Percentiles rank a stretch among this genome's conserved stretches.
Conservation (phyloP, 2,329 filamentous ascomycete genomes). For the Metarhizium robertsii region DNA sequence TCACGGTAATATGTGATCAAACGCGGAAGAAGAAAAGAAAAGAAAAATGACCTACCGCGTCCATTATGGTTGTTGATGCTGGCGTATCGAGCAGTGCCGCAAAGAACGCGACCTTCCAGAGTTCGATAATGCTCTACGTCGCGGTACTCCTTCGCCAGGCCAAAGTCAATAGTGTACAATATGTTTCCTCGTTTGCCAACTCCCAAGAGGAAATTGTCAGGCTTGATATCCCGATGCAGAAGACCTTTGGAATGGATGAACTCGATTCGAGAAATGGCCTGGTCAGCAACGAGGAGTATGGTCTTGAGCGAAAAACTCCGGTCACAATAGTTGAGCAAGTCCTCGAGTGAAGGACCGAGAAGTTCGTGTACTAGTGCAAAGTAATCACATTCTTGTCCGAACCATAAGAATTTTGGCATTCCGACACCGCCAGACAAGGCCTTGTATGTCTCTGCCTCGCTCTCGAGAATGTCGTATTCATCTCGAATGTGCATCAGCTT, state of each 20-base stretch:
- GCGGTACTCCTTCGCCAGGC: conserved; percentile 51
- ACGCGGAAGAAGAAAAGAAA: too few species aligned
- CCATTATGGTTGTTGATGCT: neutral
- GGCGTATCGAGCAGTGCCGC: neutral
- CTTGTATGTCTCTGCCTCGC: conserved; percentile 90
- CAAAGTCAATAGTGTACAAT: conserved; percentile 98
- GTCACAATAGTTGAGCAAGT: conserved; percentile 99
- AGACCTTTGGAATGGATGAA: conserved; percentile 99
- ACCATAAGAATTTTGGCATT: conserved; percentile 98
- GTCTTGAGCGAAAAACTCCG: conserved; percentile 99
- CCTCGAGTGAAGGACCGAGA: conserved; percentile 88
- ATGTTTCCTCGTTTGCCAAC: conserved; percentile 98
- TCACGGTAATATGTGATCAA: neutral
- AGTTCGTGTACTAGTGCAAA: conserved; percentile 99
- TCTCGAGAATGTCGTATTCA: conserved; percentile 96
- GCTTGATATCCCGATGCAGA: conserved; percentile 99
- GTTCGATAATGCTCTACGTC: neutral
- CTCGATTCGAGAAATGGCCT: conserved; percentile 97
- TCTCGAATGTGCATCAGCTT: conserved; percentile 99
- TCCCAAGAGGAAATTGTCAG: conserved; percentile 98
- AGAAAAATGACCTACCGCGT: neutral
- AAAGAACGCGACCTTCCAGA: neutral
- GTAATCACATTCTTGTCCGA: conserved; percentile 98
- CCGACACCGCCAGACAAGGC: conserved; percentile 90
- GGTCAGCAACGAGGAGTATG: conserved; percentile 87